These are phyloP conservation scores for Russula griseocarnosa DNA, from an alignment of 768 basidiomycete genomes.

Conservation along the genomic window DNA sequence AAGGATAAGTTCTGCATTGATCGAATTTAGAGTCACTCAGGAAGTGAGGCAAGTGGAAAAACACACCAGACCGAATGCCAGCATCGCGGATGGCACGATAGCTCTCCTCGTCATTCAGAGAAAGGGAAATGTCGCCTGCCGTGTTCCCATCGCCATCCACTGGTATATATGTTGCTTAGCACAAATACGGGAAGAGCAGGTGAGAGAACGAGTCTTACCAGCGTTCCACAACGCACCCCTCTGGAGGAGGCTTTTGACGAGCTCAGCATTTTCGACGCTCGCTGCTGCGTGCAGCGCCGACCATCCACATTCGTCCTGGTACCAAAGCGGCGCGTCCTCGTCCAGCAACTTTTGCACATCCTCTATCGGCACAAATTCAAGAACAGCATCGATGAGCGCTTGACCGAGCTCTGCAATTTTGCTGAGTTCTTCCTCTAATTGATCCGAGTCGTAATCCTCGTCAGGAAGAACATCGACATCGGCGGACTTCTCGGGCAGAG, in stretches of 20 bases:
- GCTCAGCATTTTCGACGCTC: conserved; percentile 59
- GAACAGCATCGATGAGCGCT: conserved; percentile 54
- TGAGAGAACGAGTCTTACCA: conserved; percentile 44
- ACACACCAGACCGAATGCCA: conserved; percentile 82
- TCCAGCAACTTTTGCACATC: conserved; percentile 50
- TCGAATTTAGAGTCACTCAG: neutral
- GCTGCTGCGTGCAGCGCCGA: conserved; percentile 86
- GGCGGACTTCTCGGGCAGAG: neutral
- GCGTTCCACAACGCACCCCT: conserved; percentile 91
- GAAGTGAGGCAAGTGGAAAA: neutral
- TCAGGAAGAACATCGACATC: neutral
- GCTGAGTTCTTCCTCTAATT: conserved; percentile 24
- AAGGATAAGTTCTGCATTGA: conserved; percentile 61
- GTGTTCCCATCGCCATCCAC: conserved; percentile 79
- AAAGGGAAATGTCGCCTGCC: conserved; percentile 86
- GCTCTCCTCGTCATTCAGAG: conserved; percentile 69
- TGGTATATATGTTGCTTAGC: conserved; percentile 31
- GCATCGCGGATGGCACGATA: conserved; percentile 86
- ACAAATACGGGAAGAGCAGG: neutral
- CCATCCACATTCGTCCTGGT: conserved; percentile 75
- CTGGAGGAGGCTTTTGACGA: conserved; percentile 66
- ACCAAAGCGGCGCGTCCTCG: conserved; percentile 81
- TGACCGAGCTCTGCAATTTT: conserved; percentile 46
- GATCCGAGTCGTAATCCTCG: conserved; percentile 24
- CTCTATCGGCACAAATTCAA: conserved; percentile 45